Percentiles rank a stretch among this genome's conserved stretches.
Conservation (phyloP, 2,329 filamentous ascomycete species). For the Beauveria sp. region DNA sequence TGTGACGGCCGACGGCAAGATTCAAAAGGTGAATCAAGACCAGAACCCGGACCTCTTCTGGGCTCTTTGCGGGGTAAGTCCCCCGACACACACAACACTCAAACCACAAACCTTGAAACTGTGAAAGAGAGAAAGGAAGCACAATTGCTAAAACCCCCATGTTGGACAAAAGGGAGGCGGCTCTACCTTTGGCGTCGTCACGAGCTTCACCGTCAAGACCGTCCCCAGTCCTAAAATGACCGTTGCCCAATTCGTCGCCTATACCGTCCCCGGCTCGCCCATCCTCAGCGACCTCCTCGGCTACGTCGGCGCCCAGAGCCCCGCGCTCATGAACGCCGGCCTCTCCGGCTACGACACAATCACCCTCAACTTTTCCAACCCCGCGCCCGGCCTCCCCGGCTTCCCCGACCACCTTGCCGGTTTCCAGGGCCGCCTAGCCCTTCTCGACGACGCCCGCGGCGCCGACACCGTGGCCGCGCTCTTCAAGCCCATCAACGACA, state of each 20-base stretch:
- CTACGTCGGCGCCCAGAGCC: constrained; percentile 30
- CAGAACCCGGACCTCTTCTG: constrained; percentile 54
- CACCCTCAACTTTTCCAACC: constrained; percentile 25
- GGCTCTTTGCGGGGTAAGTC: constrained; percentile 50
- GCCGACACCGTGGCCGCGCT: constrained; percentile 17
- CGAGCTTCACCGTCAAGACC: constrained; percentile 47
- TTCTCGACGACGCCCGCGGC: constrained; percentile 28
- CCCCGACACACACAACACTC: too few relatives aligned
- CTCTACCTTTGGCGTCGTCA: constrained; percentile 53
- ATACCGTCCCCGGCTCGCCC: constrained; percentile 22
- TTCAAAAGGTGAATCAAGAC: constrained; percentile 43
- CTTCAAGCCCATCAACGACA: constrained; percentile 28
- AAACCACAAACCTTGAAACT: too few relatives aligned
- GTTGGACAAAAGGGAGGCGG: constrained; percentile 37
- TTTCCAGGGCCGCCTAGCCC: constrained; percentile 24
- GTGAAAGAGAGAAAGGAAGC: too few relatives aligned
- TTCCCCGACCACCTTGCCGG: constrained; percentile 26
- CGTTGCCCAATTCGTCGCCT: constrained; percentile 16
- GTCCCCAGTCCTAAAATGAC: constrained; percentile 34
- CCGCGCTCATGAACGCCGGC: constrained; percentile 30
- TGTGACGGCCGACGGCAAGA: constrained; percentile 42
- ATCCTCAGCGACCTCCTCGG: constrained; percentile 39
- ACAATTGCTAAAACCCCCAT: too few relatives aligned
- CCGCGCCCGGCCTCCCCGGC: constrained; percentile 23
- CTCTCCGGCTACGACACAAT: constrained; percentile 45